Conservation (phyloP, 441 rosid species). For the Kokia cookei region DNA sequence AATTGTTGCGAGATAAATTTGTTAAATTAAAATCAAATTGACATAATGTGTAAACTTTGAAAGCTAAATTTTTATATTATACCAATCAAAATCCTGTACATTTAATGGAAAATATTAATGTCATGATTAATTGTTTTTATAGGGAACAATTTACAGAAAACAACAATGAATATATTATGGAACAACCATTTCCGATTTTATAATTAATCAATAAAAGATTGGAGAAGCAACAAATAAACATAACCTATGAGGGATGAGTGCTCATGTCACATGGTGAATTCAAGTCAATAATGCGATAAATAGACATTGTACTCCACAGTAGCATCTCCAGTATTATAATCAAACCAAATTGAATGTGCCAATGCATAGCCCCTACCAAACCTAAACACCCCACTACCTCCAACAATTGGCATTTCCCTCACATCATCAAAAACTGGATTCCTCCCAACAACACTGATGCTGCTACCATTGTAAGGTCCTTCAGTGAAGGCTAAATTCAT, state of each 20-base stretch:
- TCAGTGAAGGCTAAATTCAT: conserved; percentile 22
- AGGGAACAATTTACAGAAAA: not conserved
- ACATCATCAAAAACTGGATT: conserved; percentile 14
- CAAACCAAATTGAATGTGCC: conserved; percentile 23
- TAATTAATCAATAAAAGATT: not conserved
- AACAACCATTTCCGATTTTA: not conserved
- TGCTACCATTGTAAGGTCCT: conserved; percentile 29
- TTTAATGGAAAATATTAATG: too few relatives aligned
- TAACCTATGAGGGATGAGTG: not conserved
- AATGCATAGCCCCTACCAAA: conserved; percentile 30
- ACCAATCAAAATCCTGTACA: too few relatives aligned
- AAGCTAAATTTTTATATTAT: too few relatives aligned
- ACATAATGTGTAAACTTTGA: too few relatives aligned
- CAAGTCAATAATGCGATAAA: conserved; percentile 5
- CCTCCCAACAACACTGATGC: conserved; percentile 29
- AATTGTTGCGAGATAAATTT: too few relatives aligned
- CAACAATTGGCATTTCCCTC: conserved; percentile 38
- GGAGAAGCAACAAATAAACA: not conserved
- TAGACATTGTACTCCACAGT: conserved; percentile 26
- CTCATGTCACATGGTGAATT: not conserved
- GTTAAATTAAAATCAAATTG: too few relatives aligned
- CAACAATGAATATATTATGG: not conserved
- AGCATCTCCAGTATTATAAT: conserved; percentile 27
- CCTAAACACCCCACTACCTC: conserved; percentile 32
- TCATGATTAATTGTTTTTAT: too few relatives aligned